Percentiles rank a stretch among this genome's conserved stretches.
Evolutionary conservation across 768 basidiomycete species (phyloP).

Genomic region (Podaxis carcinomalis): DNA sequence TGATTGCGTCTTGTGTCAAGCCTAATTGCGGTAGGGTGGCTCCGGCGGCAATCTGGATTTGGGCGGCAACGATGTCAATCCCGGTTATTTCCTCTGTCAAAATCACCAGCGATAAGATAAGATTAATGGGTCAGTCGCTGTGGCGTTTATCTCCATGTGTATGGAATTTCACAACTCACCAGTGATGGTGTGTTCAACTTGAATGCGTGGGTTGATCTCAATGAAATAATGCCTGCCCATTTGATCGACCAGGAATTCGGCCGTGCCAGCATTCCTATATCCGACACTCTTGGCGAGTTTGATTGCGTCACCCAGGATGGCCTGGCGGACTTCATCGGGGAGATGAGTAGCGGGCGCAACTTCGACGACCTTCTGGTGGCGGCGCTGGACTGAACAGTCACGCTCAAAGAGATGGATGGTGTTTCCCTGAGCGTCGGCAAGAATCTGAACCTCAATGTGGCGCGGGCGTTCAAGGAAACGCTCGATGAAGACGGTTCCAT

Average conservation of each 20-base stretch:
- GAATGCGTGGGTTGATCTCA: slow-evolving; percentile 99
- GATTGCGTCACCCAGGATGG: slow-evolving; percentile 87
- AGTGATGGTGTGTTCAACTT: slow-evolving; percentile 99
- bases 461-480: slow-evolving; percentile 94
- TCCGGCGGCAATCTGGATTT: slow-evolving; percentile 99
- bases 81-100: slow-evolving; percentile 95
- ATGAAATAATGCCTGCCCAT: slow-evolving; percentile 98
- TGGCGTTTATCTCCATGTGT: not conserved
- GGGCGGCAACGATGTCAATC: slow-evolving; percentile 97
- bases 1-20: slow-evolving; percentile 92
- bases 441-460: slow-evolving; percentile 95
- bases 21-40: slow-evolving; percentile 94
- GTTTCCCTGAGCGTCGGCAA: slow-evolving; percentile 91
- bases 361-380: slow-evolving; percentile 99
- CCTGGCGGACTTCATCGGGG: slow-evolving; percentile 85
- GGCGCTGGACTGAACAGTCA: slow-evolving; percentile 96
- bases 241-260: slow-evolving; percentile 97
- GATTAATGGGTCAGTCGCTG: not conserved
- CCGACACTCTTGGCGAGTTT: slow-evolving; percentile 91
- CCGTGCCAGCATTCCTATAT: slow-evolving; percentile 96
- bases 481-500: slow-evolving; percentile 99
- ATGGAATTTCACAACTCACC: slow-evolving; percentile 38
- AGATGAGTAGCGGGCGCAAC: slow-evolving; percentile 96
- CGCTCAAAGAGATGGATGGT: slow-evolving; percentile 98
- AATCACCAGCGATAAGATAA: slow-evolving; percentile 5